Base-by-base conservation (phyloP, 768 basidiomycete species). In the Megacollybia marginata region DNA sequence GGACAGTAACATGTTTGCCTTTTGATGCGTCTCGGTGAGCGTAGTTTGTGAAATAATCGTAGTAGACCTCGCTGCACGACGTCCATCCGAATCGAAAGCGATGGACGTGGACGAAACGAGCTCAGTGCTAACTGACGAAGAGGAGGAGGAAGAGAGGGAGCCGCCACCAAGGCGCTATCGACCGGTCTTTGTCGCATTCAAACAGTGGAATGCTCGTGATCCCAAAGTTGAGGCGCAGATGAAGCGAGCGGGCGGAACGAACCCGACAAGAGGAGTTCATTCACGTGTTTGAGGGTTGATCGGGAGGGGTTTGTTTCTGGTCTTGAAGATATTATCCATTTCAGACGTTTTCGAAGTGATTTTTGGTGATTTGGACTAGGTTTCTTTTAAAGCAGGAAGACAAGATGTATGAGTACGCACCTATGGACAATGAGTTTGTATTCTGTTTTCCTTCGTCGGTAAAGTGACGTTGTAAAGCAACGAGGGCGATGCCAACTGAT, bases 301-400 rank as follows among this genome's bases (percentile, higher is more conserved):
- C 92, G 77, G 9, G 88, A 83, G 0, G 94, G 93, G 61, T 96
- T 96, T 4, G 83, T 86, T 48, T 72, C 69, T 5, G 88, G 86
- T 46, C 76, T 69, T 55, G 80, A 83, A n/a, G 84, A 72, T 51
- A 93, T 85, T 44, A 97, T 80, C 89, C 88, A 92, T 60, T 97
- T 84, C 35, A 97, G 71, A 15, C 91, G 75, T 11, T 71, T 83
- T 11, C 80, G 78, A 54, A 97, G 79, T 12, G 74, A 65, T 16
- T 71, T 64, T 96, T 96, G 54, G 70, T 73, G 18, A 52, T 64
- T 61, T n/a, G 13, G 48, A 44, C 31, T 19, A 10, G 32, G 9
- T 42, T 7, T 46, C 18, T 16, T 40, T 34, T 50, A 18, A n/a
- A 40, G 8, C 11, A 31, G 20, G 50, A 44, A 2, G 9, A 23